Evolutionary conservation across 257 asterid species (phyloP).

Genomic region (Solanum raphanifolium): DNA sequence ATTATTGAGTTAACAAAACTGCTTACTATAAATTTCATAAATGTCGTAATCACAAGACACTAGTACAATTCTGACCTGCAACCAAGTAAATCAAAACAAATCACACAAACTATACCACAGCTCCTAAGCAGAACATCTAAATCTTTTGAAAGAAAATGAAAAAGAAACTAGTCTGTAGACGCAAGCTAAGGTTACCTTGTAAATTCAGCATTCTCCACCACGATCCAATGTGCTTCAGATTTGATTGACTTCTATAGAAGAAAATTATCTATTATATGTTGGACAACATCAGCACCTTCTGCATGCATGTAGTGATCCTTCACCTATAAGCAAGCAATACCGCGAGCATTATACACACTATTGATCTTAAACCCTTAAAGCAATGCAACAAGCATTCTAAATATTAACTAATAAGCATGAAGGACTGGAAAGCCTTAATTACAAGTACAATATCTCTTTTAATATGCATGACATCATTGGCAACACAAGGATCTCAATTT

Average conservation of each 20-base stretch:
- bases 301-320: slow-evolving; percentile 60
- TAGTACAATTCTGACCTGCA: not conserved
- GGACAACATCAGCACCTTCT: slow-evolving; percentile 89
- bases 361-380: slow-evolving; percentile 55
- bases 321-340: slow-evolving; percentile 37
- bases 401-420: not conserved
- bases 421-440: not conserved
- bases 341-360: not conserved
- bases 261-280: slow-evolving; percentile 86
- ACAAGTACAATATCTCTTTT: not conserved
- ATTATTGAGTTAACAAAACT: not conserved
- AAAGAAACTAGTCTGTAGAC: not conserved
- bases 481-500: not conserved
- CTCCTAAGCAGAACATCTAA: not conserved
- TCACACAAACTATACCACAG: not conserved
- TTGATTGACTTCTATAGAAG: slow-evolving; percentile 18
- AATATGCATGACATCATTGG: not conserved
- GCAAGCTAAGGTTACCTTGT: not conserved
- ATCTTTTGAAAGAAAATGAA: not conserved
- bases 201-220: not conserved
- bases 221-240: not conserved
- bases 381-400: not conserved
- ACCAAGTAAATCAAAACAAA: not conserved
- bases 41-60: not conserved
- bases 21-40: not conserved